Evolutionary conservation across 176 grass and related monocot species (phyloP), one percentile per base, ranked within the genome.

Genomic region (Oryza meridionalis): DNA sequence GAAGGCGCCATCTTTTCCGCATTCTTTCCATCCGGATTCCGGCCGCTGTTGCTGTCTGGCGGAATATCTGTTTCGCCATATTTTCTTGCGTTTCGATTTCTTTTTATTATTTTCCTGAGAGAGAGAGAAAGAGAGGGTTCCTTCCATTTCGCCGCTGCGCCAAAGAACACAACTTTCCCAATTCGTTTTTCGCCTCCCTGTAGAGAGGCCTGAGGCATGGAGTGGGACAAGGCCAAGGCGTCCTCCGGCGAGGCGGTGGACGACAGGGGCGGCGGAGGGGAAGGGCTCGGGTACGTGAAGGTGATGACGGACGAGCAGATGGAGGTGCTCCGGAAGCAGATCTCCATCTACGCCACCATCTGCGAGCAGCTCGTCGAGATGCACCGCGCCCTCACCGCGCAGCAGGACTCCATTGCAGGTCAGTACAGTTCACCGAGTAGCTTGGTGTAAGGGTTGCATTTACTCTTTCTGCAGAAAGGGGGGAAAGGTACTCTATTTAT

Each of bases 291-390:
- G 69, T 95, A 88, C 80, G 89, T 93, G 80, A 93, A 92, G 87
- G 96, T 98, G 50, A 97, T 97, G 94, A 97, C 94, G 7, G 94
- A 97, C 74, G 94, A 92, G 65, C 94, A 97, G 85, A 94, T 97
- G 92, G 94, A 97, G 88, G 88, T 92, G 63, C 94, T 97, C 77
- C 92, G 94, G 22, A 94, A 92, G 82, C 94, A 97, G 90, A 97
- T 97, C 85, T 94, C 94, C 88, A 88, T 97, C 87, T 98, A 98
- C 83, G 91, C 96, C 77, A 92, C 93, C 76, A 98, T 98, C 69
- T 98, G 96, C 82, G 96, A 98, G 83, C 89, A 93, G 79, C 90
- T 98, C 45, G 93, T 95, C 63, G 96, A 98, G 74, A 98, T 98
- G 96, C 96, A 98, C 83, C 90, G 90, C 73, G 75, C 93, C 33